Evolutionary conservation across 768 basidiomycete genomes (phyloP).

Genomic region (Suillus americanus): DNA sequence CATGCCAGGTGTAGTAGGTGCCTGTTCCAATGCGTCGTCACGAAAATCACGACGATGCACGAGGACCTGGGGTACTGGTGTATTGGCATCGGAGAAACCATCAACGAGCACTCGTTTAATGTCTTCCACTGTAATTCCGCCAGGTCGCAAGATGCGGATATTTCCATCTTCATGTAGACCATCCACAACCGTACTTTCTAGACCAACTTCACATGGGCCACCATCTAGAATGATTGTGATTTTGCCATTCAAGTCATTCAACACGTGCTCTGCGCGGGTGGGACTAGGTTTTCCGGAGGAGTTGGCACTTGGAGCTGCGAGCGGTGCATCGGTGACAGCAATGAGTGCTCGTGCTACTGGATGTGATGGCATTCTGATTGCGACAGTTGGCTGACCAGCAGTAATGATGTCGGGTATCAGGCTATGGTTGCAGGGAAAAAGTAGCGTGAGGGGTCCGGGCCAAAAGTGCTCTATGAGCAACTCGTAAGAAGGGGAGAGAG

Average conservation of each 20-base stretch:
- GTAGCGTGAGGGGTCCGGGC: conserved; percentile 91
- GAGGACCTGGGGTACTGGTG: conserved; percentile 55
- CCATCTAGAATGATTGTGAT: conserved; percentile 85
- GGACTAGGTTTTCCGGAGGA: conserved; percentile 93
- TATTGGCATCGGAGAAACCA: conserved; percentile 32
- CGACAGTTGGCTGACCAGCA: conserved; percentile 78
- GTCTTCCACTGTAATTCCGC: conserved; percentile 90
- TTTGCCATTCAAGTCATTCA: conserved; percentile 73
- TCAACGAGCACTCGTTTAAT: conserved; percentile 60
- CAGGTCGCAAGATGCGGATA: conserved; percentile 84
- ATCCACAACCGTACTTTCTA: conserved; percentile 96
- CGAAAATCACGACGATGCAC: conserved; percentile 79
- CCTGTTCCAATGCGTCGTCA: conserved; percentile 65
- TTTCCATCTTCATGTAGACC: conserved; percentile 74
- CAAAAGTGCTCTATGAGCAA: conserved; percentile 82
- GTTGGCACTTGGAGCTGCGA: conserved; percentile 96
- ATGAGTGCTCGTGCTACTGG: conserved; percentile 91
- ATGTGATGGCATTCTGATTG: conserved; percentile 93
- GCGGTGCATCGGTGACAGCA: conserved; percentile 64
- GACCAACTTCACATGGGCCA: conserved; percentile 84
- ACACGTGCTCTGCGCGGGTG: conserved; percentile 84
- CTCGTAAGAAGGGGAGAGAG: conserved; percentile 63
- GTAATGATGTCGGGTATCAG: conserved; percentile 76
- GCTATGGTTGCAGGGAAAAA: conserved; percentile 74
- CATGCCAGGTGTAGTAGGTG: conserved; percentile 97